Base-by-base conservation (phyloP, 257 asterid genomes). In the Petunia secreta region DNA sequence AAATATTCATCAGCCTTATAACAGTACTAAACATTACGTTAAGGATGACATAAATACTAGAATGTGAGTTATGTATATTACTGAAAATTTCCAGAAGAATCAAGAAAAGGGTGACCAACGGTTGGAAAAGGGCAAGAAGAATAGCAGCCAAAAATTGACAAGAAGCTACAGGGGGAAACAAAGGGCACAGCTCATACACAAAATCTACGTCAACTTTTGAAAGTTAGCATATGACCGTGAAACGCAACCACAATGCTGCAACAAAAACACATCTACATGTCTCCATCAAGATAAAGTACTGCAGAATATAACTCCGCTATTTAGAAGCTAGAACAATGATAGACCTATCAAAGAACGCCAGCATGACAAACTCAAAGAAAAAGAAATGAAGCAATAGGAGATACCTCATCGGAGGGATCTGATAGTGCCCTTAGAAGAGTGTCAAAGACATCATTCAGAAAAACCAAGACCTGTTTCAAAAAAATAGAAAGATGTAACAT, bases 371-470 rank as follows among this genome's bases (percentile, higher is more conserved):
- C 62, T 13, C 78, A 50, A 50, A 48, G 62, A 50, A 73, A 71
- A 36, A 11, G 78, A 77, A 54, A 36, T 60, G 36, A 67, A 14
- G 83, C 78, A 74, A 48, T 44, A 54, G 58, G 64, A 85, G 86
- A 84, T 92, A 92, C 97, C 97, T 92, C 90, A 69, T 92, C 97
- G 34, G 95, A 92, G 66, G 95, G 91, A 89, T 92, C 97, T 55
- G 95, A 92, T 69, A 92, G 91, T 5, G 94, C 92, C 89, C 89
- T 89, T 60, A 92, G 74, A 79, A 92, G 95, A 36, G 94, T 88
- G 81, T 88, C 92, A 64, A 92, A 92, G 73, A 92, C 87, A 41
- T 92, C 97, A 79, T 89, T 85, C 86, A 92, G 87, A 83, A 87
- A 89, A 78, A 90, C 85, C 63, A 92, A 88, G 81, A 92, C 97